Base-by-base conservation (phyloP, 2,329 filamentous ascomycete genomes). In the Dactylonectria macrodidyma region DNA sequence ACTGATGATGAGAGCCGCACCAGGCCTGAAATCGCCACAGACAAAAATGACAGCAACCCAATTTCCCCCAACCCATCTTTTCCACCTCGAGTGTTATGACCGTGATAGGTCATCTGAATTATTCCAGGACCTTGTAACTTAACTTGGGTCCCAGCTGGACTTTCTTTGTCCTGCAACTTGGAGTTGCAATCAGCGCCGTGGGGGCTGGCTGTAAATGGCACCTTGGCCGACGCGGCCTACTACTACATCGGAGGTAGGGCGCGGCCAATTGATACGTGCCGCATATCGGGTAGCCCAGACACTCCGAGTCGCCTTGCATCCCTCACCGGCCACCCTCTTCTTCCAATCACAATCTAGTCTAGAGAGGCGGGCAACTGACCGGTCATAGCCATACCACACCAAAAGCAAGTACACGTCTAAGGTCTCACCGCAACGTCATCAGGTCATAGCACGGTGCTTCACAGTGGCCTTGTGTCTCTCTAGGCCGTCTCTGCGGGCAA, bases 401-500 rank as follows among this genome's bases (percentile, higher is more conserved):
- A 64, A 67, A 59, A 59, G 46, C 65, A 65, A 67, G 66, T 59
- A 68, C 51, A 66, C 50, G 60, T 67, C 46, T 48, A 67, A 59
- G 58, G 64, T 59, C 57, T 66, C 67, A 65, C 60, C 51, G 41
- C 58, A 63, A 71, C 71, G 38, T 78, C 73, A 79, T 59, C 73
- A 80, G 57, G 74, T 73, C 61, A 74, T 71, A 54, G 75, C 66
- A 62, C 76, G 78, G 71, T 83, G 81, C 72, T 81, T 83, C 59
- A 83, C 81, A 16, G 80, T 82, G 38, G 77, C 70, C 64, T 80
- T 81, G 69, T 84, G 82, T 57, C 82, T 79, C 60, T 83, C 79
- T n/a, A 84, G 71, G 19, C 82, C 82, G 66, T 84, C 82, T 64
- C 81, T 78, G 58, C 82, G 80, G 11, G 82, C 82, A 64, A 84